Evolutionary conservation across 2,329 filamentous ascomycete genomes (phyloP).

Genomic region (Trichophyton mentagrophytes): DNA sequence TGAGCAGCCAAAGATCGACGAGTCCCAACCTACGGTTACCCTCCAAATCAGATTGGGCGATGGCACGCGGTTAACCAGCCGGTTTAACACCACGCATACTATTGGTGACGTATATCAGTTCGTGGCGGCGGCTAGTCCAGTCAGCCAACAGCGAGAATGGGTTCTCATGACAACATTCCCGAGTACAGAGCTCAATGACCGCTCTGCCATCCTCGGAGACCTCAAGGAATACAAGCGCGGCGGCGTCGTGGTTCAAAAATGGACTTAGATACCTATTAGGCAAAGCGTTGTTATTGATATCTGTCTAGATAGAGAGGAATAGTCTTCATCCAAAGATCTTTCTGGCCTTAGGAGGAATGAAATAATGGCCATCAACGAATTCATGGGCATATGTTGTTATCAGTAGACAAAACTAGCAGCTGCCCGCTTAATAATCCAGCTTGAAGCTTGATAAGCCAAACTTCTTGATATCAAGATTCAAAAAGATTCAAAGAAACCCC

Average conservation of each 20-base stretch:
- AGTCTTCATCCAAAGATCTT: not conserved
- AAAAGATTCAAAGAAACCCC: not conserved
- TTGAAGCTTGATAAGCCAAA: not conserved
- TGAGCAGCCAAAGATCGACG: conserved; percentile 38
- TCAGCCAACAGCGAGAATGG: conserved; percentile 39
- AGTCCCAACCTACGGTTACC: conserved; percentile 45
- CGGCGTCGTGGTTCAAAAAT: conserved; percentile 40
- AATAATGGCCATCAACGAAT: not conserved
- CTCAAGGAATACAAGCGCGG: conserved; percentile 39
- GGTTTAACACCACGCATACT: conserved; percentile 54
- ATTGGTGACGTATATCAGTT: conserved; percentile 53
- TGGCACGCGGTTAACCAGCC: conserved; percentile 46
- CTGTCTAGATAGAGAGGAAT: not conserved
- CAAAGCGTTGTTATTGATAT: too few species aligned
- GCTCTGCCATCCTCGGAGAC: conserved; percentile 34
- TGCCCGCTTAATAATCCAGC: conserved; percentile 1
- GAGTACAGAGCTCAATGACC: conserved; percentile 48
- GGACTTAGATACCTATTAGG: conserved; percentile 17
- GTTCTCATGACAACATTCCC: conserved; percentile 56
- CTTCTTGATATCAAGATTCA: not conserved
- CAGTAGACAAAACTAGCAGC: not conserved
- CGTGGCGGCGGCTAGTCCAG: conserved; percentile 41
- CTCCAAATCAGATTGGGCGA: conserved; percentile 53
- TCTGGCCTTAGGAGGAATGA: not conserved
- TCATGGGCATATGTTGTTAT: not conserved